Evolutionary conservation across 176 grass and related monocot genomes (phyloP).

Genomic region (Triticum turgidum): DNA sequence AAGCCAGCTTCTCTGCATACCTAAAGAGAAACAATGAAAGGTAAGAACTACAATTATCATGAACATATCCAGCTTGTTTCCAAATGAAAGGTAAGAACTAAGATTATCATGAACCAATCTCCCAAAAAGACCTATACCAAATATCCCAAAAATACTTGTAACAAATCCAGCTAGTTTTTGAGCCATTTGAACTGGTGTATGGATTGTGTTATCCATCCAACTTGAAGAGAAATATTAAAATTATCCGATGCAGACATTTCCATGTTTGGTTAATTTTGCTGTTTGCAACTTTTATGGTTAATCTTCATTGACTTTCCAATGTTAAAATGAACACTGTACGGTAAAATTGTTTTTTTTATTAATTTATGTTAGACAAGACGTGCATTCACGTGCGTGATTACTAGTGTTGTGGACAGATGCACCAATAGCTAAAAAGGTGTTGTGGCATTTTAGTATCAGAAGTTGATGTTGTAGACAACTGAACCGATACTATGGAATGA

Average conservation of each 20-base stretch:
- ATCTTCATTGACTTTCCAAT: not conserved
- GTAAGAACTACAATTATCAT: not conserved
- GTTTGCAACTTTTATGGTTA: not conserved
- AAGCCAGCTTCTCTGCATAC: conserved; percentile 68
- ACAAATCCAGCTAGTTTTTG: conserved; percentile 60
- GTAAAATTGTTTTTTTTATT: not conserved
- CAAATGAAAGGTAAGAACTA: too few relatives aligned
- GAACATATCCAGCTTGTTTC: not conserved
- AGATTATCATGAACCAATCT: conserved; percentile 40
- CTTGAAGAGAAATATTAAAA: not conserved
- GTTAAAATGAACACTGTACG: not conserved
- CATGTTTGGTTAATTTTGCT: not conserved
- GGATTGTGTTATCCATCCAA: not conserved
- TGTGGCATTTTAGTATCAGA: not conserved
- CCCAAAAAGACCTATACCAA: conserved; percentile 43
- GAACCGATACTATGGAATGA: too few relatives aligned
- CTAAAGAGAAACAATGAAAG: conserved; percentile 32
- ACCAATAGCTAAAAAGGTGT: too few relatives aligned
- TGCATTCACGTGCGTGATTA: not conserved
- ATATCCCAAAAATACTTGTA: conserved; percentile 23
- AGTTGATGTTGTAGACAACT: too few relatives aligned
- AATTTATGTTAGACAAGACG: not conserved
- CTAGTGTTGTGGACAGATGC: not conserved
- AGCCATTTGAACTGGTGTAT: not conserved
- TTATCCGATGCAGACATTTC: not conserved